Conservation (phyloP, 2,329 filamentous ascomycete species). For the Sarocladium oryzae region DNA sequence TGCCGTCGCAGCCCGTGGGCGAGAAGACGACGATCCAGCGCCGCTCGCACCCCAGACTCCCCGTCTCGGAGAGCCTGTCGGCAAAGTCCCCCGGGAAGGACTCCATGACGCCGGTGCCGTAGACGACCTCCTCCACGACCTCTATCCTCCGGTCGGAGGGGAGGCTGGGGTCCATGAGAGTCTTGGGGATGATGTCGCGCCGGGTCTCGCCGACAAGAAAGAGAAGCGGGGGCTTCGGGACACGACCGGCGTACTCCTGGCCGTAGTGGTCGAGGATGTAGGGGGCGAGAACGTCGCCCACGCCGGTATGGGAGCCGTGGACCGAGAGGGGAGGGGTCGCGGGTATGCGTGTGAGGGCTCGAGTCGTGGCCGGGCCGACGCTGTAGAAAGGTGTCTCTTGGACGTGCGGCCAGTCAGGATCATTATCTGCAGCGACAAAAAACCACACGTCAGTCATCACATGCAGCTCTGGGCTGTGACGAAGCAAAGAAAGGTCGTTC, state of each 20-base stretch:
- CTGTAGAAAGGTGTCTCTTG: constrained; percentile 62
- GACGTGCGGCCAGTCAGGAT: constrained; percentile 43
- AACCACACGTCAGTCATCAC: no score
- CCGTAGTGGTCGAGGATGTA: constrained; percentile 77
- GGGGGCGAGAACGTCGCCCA: constrained; percentile 69
- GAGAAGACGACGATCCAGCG: constrained; percentile 76
- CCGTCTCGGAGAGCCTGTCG: constrained; percentile 39
- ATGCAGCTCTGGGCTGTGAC: no score
- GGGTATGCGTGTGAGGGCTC: constrained; percentile 56
- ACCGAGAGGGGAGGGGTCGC: constrained; percentile 52
- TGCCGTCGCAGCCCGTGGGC: constrained; percentile 56
- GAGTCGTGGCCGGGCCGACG: constrained; percentile 74
- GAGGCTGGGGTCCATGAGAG: constrained; percentile 55
- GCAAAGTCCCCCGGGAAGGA: constrained; percentile 67
- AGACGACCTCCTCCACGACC: constrained; percentile 77
- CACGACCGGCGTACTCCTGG: constrained; percentile 37
- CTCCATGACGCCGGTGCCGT: constrained; percentile 77
- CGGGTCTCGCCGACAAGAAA: constrained; percentile 89
- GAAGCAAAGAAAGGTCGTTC: no score
- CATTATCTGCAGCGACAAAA: constrained; percentile 5
- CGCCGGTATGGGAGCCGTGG: constrained; percentile 76
- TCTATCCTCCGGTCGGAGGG: constrained; percentile 45
- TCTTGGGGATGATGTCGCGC: constrained; percentile 82
- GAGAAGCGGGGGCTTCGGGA: constrained; percentile 57
- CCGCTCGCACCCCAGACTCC: constrained; percentile 17